Percentiles rank a stretch among this genome's conserved stretches.
Conservation (phyloP, 257 asterid genomes). For the Lantana camara region DNA sequence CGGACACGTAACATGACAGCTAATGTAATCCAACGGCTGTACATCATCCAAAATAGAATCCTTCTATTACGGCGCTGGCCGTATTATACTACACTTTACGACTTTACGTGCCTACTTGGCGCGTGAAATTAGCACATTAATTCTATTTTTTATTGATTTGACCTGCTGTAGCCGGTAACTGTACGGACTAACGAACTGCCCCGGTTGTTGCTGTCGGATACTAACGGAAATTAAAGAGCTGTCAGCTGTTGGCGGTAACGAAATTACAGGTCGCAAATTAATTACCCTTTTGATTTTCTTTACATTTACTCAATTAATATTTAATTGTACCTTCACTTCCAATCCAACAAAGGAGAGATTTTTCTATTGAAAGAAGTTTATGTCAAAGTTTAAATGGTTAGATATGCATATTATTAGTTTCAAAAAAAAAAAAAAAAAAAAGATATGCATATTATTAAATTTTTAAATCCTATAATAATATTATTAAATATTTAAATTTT, state of each 20-base stretch:
- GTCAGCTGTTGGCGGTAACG: no score
- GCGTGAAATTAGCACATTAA: slow-evolving; percentile 10
- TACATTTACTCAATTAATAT: no score
- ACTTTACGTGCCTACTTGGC: not conserved
- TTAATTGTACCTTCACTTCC: no score
- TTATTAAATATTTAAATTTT: no score
- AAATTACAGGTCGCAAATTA: not conserved
- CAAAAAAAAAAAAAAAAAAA: no score
- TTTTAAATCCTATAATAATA: no score
- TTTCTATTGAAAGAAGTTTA: no score
- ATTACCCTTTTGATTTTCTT: not conserved
- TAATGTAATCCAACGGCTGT: not conserved
- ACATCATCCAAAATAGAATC: not conserved
- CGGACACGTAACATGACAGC: not conserved
- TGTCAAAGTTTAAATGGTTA: no score
- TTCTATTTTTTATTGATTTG: not conserved
- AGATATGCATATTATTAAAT: no score
- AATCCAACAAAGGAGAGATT: no score
- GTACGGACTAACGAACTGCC: not conserved
- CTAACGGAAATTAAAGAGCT: not conserved
- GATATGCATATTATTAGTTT: no score
- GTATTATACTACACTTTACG: not conserved
- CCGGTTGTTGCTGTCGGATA: not conserved
- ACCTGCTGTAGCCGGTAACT: slow-evolving; percentile 24
- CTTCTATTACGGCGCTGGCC: not conserved